Evolutionary conservation across 768 basidiomycete genomes (phyloP), one percentile per base, ranked within the genome.

Genomic region (Gloeostereum incarnatum): DNA sequence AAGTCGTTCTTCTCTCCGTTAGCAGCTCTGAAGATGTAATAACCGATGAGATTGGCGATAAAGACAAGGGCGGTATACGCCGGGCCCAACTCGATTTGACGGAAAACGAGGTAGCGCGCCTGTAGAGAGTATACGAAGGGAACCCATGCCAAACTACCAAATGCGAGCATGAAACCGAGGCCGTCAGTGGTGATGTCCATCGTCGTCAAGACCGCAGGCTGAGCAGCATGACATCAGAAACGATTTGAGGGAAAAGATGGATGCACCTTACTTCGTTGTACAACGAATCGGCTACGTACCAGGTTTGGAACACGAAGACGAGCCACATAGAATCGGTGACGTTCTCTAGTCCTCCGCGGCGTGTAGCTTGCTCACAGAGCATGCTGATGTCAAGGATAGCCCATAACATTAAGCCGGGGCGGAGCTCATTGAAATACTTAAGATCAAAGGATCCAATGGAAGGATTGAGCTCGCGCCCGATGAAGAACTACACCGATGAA

Each of bases 101-200:
- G 73, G 66, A 90, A 93, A n/a, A 81, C 94, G 44, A 99, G 79
- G 60, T 87, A 99, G 36, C 92, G 83, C 1, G 93, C 88, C 62
- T 98, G 93, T 10, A 97, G 76, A 21, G 79, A 79, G 62, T 97
- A 99, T 11, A 78, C 81, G 60, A 97, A 94, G 8, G 94, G 94
- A 8, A 99, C 88, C 85, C 89, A 97, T 14, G 79, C 61, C 20
- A 97, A 73, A 53, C 97, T 91, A 29, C 96, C 94, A 33, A 94
- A 73, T 4, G 90, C 62, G 20, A 99, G 81, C 96, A 99, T 99
- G 71, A 92, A 97, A 5, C 96, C 96, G 51, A 98, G 97, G 8
- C 96, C 96, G 50, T 99, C 96, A 8, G 86, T 87, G 3, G 83
- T 93, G 53, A 99, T 93, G 53, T 99, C 96, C 88, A 99, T 99